Evolutionary conservation across 2,329 filamentous ascomycete genomes (phyloP), one percentile per base, ranked within the genome.

Genomic region (Neonectria sp.): DNA sequence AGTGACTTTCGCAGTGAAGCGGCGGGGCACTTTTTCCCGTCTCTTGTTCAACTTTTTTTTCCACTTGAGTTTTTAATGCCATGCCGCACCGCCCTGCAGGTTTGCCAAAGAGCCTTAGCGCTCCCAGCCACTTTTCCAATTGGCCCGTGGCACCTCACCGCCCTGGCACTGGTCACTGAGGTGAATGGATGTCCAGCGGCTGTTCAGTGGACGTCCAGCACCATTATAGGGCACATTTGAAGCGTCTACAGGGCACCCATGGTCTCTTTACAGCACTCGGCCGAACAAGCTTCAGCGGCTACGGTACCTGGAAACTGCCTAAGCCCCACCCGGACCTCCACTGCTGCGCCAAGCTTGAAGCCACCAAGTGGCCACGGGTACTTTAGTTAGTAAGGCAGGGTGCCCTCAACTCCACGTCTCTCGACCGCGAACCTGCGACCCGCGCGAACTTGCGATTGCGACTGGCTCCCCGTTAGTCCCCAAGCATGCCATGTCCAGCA

Each of bases 11-110:
- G 57, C 69, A 70, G 63, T 65, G 40, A 73, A 67, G 65, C 74
- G 72, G 79, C 80, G 80, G 80, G 79, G 80, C 78, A 71, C 71
- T 71, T 73, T 69, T 68, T 75, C 72, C 68, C 63, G 48, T 67
- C 58, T 77, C 79, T 79, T 74, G 78, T 79, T 76, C 73, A 76
- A 76, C 73, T 75, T 78, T 76, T 77, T 77, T 77, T 74, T 71
- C 66, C 62, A 60, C 65, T 60, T 68, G 74, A 78, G 75, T 74
- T 79, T 80, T 81, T 80, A 76, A 71, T 81, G 79, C 79, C 79
- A 35, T 13, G 2, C 11, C 8, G 60, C 56, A 80, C 79, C 79
- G 79, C 78, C 76, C 45, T 59, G 52, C 13, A 37, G 13, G 17
- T 9, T 46, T 62, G 49, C 6, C 15, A 13, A 43, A 33, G 29